Evolutionary conservation across 2,329 filamentous ascomycete species (phyloP).

Genomic region (Helminthosporium solani): DNA sequence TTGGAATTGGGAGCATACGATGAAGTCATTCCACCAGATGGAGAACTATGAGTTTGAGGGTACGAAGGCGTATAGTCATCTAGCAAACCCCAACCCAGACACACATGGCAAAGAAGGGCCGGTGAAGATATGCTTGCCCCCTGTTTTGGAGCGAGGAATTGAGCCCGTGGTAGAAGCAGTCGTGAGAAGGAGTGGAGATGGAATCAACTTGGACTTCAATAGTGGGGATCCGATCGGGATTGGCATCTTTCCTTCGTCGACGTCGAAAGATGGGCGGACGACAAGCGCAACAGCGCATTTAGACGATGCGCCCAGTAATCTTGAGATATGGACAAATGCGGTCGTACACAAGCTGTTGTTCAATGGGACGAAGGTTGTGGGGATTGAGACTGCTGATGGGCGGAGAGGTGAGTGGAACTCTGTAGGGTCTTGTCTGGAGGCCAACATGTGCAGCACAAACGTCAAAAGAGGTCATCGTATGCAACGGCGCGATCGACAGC

Average conservation of each 20-base stretch:
- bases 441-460: conserved; percentile 16
- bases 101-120: conserved; percentile 50
- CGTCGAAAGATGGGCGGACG: conserved; percentile 33
- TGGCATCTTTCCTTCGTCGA: conserved; percentile 40
- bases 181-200: conserved; percentile 53
- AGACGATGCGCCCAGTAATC: conserved; percentile 50
- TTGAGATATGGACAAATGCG: conserved; percentile 54
- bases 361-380: conserved; percentile 29
- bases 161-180: conserved; percentile 56
- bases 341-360: conserved; percentile 43
- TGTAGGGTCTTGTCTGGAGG: background rate
- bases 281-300: conserved; percentile 40
- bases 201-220: conserved; percentile 58
- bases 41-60: conserved; percentile 53
- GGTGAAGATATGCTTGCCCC: conserved; percentile 44
- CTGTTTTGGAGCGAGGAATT: conserved; percentile 59
- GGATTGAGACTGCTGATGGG: conserved; percentile 31
- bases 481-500: conserved; percentile 36
- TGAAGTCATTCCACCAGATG: conserved; percentile 53
- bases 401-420: conserved; percentile 36
- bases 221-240: conserved; percentile 33
- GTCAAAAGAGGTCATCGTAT: conserved; percentile 39
- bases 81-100: conserved; percentile 46
- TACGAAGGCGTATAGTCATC: conserved; percentile 43
- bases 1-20: conserved; percentile 58